These are phyloP conservation scores for Claviceps fusiformis DNA, from an alignment of 2,329 filamentous ascomycete species.

Conservation along the genomic window DNA sequence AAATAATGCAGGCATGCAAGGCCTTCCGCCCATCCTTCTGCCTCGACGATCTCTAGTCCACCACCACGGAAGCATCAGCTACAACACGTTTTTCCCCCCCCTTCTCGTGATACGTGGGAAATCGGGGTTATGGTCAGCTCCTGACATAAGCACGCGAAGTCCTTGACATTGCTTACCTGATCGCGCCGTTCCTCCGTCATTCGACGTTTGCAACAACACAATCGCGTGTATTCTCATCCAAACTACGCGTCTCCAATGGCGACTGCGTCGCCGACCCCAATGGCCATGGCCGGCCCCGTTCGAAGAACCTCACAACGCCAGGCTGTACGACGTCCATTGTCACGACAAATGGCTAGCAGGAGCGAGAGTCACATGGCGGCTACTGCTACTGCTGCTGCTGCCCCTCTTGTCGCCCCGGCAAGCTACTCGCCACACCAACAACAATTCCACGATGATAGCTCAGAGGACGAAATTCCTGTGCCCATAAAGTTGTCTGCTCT, in stretches of 20 bases:
- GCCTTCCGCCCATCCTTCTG: constrained; percentile 3
- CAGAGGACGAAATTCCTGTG: constrained; percentile 83
- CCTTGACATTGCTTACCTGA: background rate
- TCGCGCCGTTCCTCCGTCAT: constrained; percentile 11
- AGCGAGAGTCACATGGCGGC: constrained; percentile 30
- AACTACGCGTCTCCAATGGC: constrained; percentile 27
- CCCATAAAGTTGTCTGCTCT: constrained; percentile 90
- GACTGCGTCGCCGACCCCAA: constrained; percentile 41
- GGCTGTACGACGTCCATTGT: constrained; percentile 35
- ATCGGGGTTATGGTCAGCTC: constrained; percentile 23
- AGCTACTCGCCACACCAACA: constrained; percentile 27
- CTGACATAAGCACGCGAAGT: constrained; percentile 23
- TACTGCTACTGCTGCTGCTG: constrained; percentile 15
- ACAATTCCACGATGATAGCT: constrained; percentile 60
- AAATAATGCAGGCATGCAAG: constrained; percentile 13
- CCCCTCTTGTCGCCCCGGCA: constrained; percentile 11
- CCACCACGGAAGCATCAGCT: constrained; percentile 21
- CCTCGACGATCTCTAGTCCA: constrained; percentile 7
- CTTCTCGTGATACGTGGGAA: constrained; percentile 9
- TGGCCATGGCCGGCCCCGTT: constrained; percentile 34
- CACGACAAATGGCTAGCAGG: constrained; percentile 30
- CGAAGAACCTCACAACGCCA: constrained; percentile 44
- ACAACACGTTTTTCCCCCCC: constrained; percentile 16
- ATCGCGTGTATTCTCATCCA: constrained; percentile 2
- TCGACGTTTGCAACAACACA: constrained; percentile 1